Evolutionary conservation across 345 rosid species (phyloP).

Genomic region (Clarkia xantiana): DNA sequence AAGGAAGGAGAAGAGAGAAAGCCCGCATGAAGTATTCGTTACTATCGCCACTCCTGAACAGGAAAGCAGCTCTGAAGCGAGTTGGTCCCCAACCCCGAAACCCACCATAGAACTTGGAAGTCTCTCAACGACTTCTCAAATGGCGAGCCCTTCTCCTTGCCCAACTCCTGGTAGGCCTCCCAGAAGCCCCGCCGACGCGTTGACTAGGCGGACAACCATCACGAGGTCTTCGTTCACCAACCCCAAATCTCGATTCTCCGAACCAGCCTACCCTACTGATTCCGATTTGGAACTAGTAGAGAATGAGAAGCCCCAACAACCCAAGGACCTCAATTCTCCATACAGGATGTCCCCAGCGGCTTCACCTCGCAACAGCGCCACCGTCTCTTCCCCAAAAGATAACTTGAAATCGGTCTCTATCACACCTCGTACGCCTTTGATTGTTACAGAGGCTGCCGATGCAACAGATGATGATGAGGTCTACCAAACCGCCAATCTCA

Average conservation of each 20-base stretch:
- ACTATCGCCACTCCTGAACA: background rate
- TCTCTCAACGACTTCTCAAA: background rate
- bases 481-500: constrained; percentile 19
- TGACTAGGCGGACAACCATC: constrained; percentile 16
- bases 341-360: constrained; percentile 19
- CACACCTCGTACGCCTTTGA: constrained; percentile 41
- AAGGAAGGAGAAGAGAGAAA: constrained; percentile 1
- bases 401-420: constrained; percentile 20
- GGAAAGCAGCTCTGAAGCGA: background rate
- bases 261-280: constrained; percentile 22
- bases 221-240: constrained; percentile 27
- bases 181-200: constrained; percentile 11
- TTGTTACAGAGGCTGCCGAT: constrained; percentile 17
- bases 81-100: background rate
- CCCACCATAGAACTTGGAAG: background rate
- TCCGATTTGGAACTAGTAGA: constrained; percentile 6
- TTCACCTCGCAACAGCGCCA: constrained; percentile 12
- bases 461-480: constrained; percentile 21
- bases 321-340: constrained; percentile 14
- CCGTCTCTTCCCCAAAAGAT: constrained; percentile 14
- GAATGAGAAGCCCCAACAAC: constrained; percentile 15
- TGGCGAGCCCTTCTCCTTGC: constrained; percentile 1
- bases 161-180: constrained; percentile 8
- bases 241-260: constrained; percentile 49
- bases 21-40: background rate